phyloP scores from a whole-genome alignment of 2,329 filamentous ascomycete species.

The Claviceps quebecensis region DNA sequence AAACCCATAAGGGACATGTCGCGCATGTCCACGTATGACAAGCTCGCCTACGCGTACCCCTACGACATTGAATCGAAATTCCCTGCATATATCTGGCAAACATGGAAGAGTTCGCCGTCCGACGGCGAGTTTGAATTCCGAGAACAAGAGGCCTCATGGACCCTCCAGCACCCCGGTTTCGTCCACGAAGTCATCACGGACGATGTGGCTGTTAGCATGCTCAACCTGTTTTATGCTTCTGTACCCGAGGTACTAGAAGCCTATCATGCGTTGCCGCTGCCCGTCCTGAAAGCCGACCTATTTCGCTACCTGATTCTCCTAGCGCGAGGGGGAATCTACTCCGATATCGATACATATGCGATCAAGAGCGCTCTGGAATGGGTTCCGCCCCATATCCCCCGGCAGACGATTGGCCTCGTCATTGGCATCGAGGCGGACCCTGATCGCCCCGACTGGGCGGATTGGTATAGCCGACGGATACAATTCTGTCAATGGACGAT shows the following conservation, averaged over 20 bases:
- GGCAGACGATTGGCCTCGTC: slow-evolving; percentile 68
- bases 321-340: slow-evolving; percentile 56
- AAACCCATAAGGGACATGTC: slow-evolving; percentile 56
- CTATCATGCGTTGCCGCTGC: slow-evolving; percentile 56
- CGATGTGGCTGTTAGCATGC: slow-evolving; percentile 63
- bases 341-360: slow-evolving; percentile 82
- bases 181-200: slow-evolving; percentile 97
- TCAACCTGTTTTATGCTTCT: slow-evolving; percentile 75
- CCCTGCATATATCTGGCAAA: slow-evolving; percentile 98
- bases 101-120: slow-evolving; percentile 79
- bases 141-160: slow-evolving; percentile 80
- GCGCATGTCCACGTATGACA: slow-evolving; percentile 58
- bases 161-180: slow-evolving; percentile 73
- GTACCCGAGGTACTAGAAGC: slow-evolving; percentile 68
- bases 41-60: slow-evolving; percentile 84
- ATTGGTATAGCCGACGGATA: slow-evolving; percentile 93
- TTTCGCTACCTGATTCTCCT: slow-evolving; percentile 59
- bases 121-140: slow-evolving; percentile 69
- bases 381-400: slow-evolving; percentile 67
- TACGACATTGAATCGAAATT: slow-evolving; percentile 84
- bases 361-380: slow-evolving; percentile 74
- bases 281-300: slow-evolving; percentile 67
- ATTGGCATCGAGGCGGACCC: slow-evolving; percentile 95
- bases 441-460: slow-evolving; percentile 77
- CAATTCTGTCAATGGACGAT: slow-evolving; percentile 99